These are phyloP conservation scores for Bryoglossum gracile DNA, from an alignment of 495 filamentous ascomycete genomes.

Conservation along the genomic window DNA sequence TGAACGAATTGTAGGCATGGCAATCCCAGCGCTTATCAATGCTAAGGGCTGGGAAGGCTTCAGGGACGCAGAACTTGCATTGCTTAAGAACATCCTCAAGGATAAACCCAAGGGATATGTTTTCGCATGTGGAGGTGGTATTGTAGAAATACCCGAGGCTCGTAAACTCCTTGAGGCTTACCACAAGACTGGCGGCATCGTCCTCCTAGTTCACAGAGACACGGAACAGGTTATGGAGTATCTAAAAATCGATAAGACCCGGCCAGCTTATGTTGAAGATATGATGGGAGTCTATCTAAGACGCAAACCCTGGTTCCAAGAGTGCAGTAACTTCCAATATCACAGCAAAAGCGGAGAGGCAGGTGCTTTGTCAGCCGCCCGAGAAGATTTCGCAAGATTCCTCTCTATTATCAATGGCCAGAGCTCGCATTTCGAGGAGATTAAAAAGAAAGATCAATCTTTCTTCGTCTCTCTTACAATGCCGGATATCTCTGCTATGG, in stretches of 20 bases:
- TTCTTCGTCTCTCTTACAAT: slow-evolving; percentile 92
- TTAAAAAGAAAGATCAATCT: slow-evolving; percentile 65
- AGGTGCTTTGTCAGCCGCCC: slow-evolving; percentile 50
- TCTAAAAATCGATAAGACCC: slow-evolving; percentile 80
- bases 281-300: slow-evolving; percentile 90
- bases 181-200: slow-evolving; percentile 74
- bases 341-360: slow-evolving; percentile 61
- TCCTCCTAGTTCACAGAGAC: slow-evolving; percentile 81
- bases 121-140: slow-evolving; percentile 88
- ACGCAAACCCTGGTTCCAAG: slow-evolving; percentile 82
- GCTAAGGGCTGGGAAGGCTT: slow-evolving; percentile 83
- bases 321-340: slow-evolving; percentile 95
- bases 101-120: slow-evolving; percentile 70
- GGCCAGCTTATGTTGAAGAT: slow-evolving; percentile 90
- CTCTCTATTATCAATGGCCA: slow-evolving; percentile 65
- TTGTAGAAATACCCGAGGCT: slow-evolving; percentile 83
- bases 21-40: slow-evolving; percentile 78
- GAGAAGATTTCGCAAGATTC: slow-evolving; percentile 76
- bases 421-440: slow-evolving; percentile 51
- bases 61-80: slow-evolving; percentile 66
- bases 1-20: slow-evolving; percentile 60
- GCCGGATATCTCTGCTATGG: slow-evolving; percentile 57
- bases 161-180: slow-evolving; percentile 68
- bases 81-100: slow-evolving; percentile 64
- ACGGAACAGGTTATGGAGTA: slow-evolving; percentile 85